Evolutionary conservation across 768 basidiomycete species (phyloP), one percentile per base, ranked within the genome.

Genomic region (Phlebiopsis gigantea): DNA sequence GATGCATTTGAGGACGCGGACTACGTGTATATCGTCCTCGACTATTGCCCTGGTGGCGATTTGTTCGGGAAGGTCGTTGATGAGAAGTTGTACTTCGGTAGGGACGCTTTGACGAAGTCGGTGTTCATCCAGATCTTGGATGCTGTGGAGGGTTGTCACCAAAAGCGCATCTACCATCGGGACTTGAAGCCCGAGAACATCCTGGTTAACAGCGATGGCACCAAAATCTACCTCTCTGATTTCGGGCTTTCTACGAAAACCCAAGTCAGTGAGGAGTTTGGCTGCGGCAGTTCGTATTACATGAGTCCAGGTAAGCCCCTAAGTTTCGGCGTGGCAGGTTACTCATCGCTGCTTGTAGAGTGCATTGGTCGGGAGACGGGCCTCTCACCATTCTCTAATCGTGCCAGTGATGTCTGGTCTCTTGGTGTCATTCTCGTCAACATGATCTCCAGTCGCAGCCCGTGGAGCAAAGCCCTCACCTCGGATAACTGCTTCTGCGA

Each of bases 21-120:
- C 26, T 85, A 77, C 66, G 69, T 90, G 63, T 93, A 86, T 72
- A 78, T 94, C 62, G 79, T 88, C 29, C 71, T 85, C 59, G 82
- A 85, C 55, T 72, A 64, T 57, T 66, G 68, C 61, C 51, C 58
- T 22, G 69, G 67, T 28, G 80, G 80, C 34, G 80, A 81, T 62
- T 66, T 82, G 57, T 78, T 79, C 62, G 74, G 55, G 66, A 68
- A 72, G 10, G 74, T 79, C 71, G 75, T 75, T 62, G 65, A 67
- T 29, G 51, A 62, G 9, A 59, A 60, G 52, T 48, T 66, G 60
- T 79, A 74, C 58, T 57, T 69, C 51, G 74, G 79, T 25, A 69
- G 79, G 59, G 77, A 79, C 66, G 65, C 61, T 2, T 67, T 79
- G 58, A 74, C 81, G 66, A 75, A 72, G 54, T 61, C 65, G 26